These are phyloP conservation scores for Magnolia sinica DNA, from an alignment of 164 flowering plant species.

Conservation along the genomic window DNA sequence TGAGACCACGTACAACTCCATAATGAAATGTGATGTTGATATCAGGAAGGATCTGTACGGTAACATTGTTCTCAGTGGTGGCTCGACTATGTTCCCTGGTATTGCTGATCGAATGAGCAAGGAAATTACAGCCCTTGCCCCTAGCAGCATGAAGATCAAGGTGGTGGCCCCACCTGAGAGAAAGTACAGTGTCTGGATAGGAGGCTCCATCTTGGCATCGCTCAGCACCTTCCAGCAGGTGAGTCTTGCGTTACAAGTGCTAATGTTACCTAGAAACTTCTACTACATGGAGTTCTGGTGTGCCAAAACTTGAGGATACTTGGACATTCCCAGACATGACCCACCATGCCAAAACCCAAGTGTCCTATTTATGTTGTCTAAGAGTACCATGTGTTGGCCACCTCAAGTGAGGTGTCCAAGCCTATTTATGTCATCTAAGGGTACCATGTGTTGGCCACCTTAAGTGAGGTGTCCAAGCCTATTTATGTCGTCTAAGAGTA, in stretches of 20 bases:
- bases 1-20: slow-evolving; percentile 75
- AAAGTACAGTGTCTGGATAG: slow-evolving; percentile 90
- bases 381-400: no score
- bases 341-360: no score
- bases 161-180: slow-evolving; percentile 91
- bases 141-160: slow-evolving; percentile 88
- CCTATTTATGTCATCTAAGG: no score
- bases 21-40: slow-evolving; percentile 86
- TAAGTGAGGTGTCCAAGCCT: no score
- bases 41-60: slow-evolving; percentile 76
- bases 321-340: no score
- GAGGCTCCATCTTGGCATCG: slow-evolving; percentile 79
- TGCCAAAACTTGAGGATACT: no score
- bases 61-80: slow-evolving; percentile 83
- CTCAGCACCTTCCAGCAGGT: slow-evolving; percentile 84
- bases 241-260: not conserved
- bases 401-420: no score
- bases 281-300: no score
- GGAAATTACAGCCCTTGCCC: slow-evolving; percentile 78
- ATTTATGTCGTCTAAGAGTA: no score
- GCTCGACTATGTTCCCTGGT: slow-evolving; percentile 82
- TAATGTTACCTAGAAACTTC: no score
- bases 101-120: slow-evolving; percentile 90
- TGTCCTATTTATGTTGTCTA: no score
- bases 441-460: no score